phyloP scores from a whole-genome alignment of 139 green algal genomes.

The Micractinium sp. region DNA sequence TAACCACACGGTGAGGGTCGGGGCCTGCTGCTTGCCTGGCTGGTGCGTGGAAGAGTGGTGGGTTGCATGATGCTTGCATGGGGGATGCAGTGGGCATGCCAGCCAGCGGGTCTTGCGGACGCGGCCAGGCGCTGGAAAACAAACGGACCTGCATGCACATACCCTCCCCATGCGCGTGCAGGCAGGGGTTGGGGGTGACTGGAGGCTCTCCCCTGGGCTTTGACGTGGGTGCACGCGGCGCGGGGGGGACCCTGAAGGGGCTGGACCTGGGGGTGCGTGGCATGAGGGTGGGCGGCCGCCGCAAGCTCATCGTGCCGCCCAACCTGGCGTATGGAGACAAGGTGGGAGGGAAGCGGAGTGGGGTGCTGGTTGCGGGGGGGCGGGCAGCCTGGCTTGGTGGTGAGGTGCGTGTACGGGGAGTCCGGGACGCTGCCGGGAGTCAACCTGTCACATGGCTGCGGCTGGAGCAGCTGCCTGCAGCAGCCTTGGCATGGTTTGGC shows the following conservation, averaged over 20 bases:
- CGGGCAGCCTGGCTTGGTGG: background rate
- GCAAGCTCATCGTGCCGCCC: slow-evolving; percentile 81
- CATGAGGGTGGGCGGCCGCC: slow-evolving; percentile 83
- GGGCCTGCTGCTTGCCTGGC: too few species aligned
- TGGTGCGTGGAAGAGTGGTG: too few species aligned
- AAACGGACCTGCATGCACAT: too few species aligned
- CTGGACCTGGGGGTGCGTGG: slow-evolving; percentile 86
- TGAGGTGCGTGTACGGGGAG: background rate
- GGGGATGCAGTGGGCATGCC: too few species aligned
- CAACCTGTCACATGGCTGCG: background rate
- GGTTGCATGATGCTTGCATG: too few species aligned
- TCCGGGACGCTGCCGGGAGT: too few species aligned
- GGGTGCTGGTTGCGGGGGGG: too few species aligned
- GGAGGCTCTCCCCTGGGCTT: slow-evolving; percentile 86
- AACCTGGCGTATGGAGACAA: slow-evolving; percentile 77
- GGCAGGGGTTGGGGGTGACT: slow-evolving; percentile 84
- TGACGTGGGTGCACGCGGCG: slow-evolving; percentile 74
- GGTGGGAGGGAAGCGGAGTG: background rate
- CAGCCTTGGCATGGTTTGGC: too few species aligned
- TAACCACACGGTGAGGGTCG: slow-evolving; percentile 54
- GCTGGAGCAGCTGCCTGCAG: too few species aligned
- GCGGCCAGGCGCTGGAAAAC: too few species aligned
- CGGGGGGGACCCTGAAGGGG: slow-evolving; percentile 66
- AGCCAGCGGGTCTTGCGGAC: too few species aligned
- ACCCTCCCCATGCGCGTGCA: slow-evolving; percentile 13